phyloP scores from a whole-genome alignment of 495 filamentous ascomycete species.

The Bryoglossum gracile region DNA sequence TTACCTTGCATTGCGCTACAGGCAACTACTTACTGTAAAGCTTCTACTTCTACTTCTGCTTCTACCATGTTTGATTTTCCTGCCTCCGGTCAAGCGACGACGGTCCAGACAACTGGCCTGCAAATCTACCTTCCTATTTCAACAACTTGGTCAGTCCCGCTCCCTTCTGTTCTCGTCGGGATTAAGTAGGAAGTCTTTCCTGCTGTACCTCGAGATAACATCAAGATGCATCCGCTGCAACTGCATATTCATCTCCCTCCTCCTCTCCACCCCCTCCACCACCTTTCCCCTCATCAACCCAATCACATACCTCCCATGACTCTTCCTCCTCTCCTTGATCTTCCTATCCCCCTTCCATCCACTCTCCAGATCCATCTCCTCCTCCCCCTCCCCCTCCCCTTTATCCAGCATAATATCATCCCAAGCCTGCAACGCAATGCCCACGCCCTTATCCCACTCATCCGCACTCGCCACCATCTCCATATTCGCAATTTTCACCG shows the following conservation, averaged over 20 bases:
- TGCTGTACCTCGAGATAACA: not conserved
- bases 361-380: not conserved
- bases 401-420: conserved; percentile 11
- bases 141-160: not conserved
- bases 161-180: too few relatives aligned
- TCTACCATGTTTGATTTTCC: not conserved
- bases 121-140: not conserved
- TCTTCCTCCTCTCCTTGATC: not conserved
- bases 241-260: conserved; percentile 9
- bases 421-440: conserved; percentile 11
- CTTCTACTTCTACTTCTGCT: not conserved
- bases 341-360: conserved; percentile 2
- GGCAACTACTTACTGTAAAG: not conserved
- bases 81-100: not conserved
- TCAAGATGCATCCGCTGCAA: conserved; percentile 8
- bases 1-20: too few relatives aligned
- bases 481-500: not conserved
- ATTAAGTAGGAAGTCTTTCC: not conserved
- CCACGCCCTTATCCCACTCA: conserved; percentile 10
- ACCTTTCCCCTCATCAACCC: conserved; percentile 4
- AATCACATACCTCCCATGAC: conserved; percentile 10
- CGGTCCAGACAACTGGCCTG: not conserved
- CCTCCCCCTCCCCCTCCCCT: not conserved
- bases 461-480: conserved; percentile 1
- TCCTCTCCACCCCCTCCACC: conserved; percentile 5